Percentiles rank a stretch among this genome's conserved stretches.
Conservation (phyloP, 2,329 filamentous ascomycete genomes). For the Aspergillus jensenii region DNA sequence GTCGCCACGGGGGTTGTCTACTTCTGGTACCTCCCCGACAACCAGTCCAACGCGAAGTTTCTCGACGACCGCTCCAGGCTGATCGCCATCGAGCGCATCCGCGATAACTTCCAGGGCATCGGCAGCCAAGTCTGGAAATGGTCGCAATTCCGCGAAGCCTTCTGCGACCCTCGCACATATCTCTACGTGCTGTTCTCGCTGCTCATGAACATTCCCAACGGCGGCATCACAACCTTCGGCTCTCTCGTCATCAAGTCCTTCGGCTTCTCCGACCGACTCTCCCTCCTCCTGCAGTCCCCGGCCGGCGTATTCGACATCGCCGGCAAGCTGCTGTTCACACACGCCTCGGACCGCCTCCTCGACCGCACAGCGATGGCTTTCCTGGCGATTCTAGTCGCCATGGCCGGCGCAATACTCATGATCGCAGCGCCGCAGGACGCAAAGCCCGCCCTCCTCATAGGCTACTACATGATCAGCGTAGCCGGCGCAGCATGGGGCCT, state of each 20-base stretch:
- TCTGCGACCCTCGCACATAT: slow-evolving; percentile 47
- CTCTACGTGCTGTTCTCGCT: slow-evolving; percentile 37
- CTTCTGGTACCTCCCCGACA: slow-evolving; percentile 16
- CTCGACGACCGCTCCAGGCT: slow-evolving; percentile 12
- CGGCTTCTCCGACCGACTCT: slow-evolving; percentile 44
- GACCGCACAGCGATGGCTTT: neutral
- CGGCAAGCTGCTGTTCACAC: neutral
- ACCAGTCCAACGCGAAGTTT: slow-evolving; percentile 10
- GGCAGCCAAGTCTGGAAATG: slow-evolving; percentile 53
- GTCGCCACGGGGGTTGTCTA: slow-evolving; percentile 6
- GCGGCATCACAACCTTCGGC: slow-evolving; percentile 45
- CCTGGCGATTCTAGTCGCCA: neutral
- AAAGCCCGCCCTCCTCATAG: slow-evolving; percentile 38
- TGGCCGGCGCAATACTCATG: neutral
- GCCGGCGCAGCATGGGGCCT: slow-evolving; percentile 38
- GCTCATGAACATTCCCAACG: slow-evolving; percentile 41
- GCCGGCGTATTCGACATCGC: slow-evolving; percentile 27
- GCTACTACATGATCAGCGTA: slow-evolving; percentile 44
- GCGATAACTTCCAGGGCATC: slow-evolving; percentile 35
- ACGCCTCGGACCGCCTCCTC: neutral
- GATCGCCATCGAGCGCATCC: slow-evolving; percentile 35
- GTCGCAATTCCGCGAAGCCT: slow-evolving; percentile 47
- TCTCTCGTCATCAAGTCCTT: slow-evolving; percentile 43
- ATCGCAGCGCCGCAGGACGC: neutral
- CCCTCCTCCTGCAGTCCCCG: slow-evolving; percentile 46